Conservation (phyloP, 2,329 filamentous ascomycete species). For the Westerdykella ornata region DNA sequence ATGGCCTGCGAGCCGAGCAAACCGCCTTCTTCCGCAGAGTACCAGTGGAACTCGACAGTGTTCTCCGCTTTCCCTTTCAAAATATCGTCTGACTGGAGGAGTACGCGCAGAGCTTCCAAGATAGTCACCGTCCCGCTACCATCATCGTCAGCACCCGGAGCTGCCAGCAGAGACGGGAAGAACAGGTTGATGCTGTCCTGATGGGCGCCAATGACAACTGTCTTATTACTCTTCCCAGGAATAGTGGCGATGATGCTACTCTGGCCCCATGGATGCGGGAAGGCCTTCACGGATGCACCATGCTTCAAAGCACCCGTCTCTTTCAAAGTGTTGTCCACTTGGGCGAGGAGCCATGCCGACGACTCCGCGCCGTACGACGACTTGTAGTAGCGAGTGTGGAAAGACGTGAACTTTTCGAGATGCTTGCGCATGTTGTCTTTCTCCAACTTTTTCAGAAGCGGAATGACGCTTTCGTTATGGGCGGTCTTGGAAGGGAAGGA, state of each 20-base stretch:
- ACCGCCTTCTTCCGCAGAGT: constrained; percentile 81
- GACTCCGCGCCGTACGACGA: constrained; percentile 73
- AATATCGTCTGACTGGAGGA: constrained; percentile 64
- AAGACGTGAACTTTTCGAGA: constrained; percentile 69
- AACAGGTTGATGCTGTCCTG: constrained; percentile 92
- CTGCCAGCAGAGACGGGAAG: constrained; percentile 69
- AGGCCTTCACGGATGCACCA: constrained; percentile 63
- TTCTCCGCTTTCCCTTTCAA: constrained; percentile 65
- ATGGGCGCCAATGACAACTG: constrained; percentile 80
- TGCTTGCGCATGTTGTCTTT: constrained; percentile 72
- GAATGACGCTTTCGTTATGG: constrained; percentile 59
- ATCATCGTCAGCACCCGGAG: constrained; percentile 88
- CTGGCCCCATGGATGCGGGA: constrained; percentile 77
- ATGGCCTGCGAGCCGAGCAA: constrained; percentile 81
- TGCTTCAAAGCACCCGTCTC: constrained; percentile 56
- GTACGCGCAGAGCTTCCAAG: constrained; percentile 74
- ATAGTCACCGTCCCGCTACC: constrained; percentile 88
- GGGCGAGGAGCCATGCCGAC: constrained; percentile 73
- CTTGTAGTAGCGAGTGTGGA: constrained; percentile 78
- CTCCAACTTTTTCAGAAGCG: constrained; percentile 61
- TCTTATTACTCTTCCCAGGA: constrained; percentile 73
- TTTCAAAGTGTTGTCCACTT: constrained; percentile 63
- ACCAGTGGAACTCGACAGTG: constrained; percentile 95
- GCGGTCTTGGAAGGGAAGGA: constrained; percentile 61
- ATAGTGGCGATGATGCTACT: constrained; percentile 84